These are phyloP conservation scores for Physcomitrellopsis africana DNA, from an alignment of 225 moss, liverwort and hornwort species.

Conservation along the genomic window DNA sequence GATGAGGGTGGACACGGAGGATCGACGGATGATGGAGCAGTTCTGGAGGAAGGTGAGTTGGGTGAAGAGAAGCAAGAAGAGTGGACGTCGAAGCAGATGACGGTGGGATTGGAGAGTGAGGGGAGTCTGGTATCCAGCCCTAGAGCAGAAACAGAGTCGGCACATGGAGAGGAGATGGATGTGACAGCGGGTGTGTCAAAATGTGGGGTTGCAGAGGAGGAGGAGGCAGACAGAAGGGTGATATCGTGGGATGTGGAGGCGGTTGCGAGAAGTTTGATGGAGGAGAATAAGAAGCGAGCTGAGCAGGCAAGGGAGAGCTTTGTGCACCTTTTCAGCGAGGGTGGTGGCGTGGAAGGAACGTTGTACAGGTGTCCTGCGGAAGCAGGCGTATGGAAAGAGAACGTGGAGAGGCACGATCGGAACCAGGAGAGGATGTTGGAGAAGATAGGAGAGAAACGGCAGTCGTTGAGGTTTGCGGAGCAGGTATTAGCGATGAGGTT, in stretches of 20 bases:
- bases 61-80: constrained; percentile 47
- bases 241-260: constrained; percentile 42
- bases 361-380: constrained; percentile 68
- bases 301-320: constrained; percentile 62
- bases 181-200: constrained; percentile 31
- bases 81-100: constrained; percentile 22
- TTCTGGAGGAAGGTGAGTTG: constrained; percentile 57
- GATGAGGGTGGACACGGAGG: constrained; percentile 14
- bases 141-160: constrained; percentile 27
- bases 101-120: constrained; percentile 42
- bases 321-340: constrained; percentile 54
- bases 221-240: constrained; percentile 29
- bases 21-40: constrained; percentile 25
- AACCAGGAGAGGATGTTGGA: constrained; percentile 61
- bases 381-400: constrained; percentile 74
- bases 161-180: constrained; percentile 22
- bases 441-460: constrained; percentile 64
- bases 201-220: constrained; percentile 36
- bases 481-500: constrained; percentile 71
- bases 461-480: constrained; percentile 63
- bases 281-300: constrained; percentile 73
- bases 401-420: constrained; percentile 67
- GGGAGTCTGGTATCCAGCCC: constrained; percentile 42
- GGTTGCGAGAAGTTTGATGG: constrained; percentile 52
- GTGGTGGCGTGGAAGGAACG: constrained; percentile 40